These are phyloP conservation scores for Suillus subluteus DNA, from an alignment of 768 basidiomycete species.

Conservation along the genomic window DNA sequence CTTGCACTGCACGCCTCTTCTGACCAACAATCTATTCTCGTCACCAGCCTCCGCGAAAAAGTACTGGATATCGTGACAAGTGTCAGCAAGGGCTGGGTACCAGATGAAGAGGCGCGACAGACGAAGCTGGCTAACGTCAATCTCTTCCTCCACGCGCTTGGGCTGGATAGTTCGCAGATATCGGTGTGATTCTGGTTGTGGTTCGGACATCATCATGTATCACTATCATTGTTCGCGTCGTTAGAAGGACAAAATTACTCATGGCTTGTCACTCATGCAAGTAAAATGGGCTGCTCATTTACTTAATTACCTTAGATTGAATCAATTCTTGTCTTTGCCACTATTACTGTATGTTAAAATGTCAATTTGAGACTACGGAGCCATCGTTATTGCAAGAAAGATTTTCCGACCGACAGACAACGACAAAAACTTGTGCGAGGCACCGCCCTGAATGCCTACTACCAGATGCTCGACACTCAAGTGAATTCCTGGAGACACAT, in stretches of 20 bases:
- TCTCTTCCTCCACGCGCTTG: slow-evolving; percentile 82
- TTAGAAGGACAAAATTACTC: slow-evolving; percentile 11
- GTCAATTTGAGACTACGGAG: not conserved
- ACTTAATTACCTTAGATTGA: slow-evolving; percentile 1
- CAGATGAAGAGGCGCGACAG: slow-evolving; percentile 71
- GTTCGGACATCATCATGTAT: slow-evolving; percentile 1
- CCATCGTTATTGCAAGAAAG: not conserved
- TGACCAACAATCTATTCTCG: slow-evolving; percentile 89
- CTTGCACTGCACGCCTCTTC: slow-evolving; percentile 82
- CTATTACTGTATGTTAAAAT: not conserved
- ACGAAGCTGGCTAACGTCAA: slow-evolving; percentile 92
- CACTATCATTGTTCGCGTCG: not conserved
- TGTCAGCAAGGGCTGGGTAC: slow-evolving; percentile 74
- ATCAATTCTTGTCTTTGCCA: not conserved
- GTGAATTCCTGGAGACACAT: slow-evolving; percentile 19
- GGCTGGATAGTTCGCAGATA: slow-evolving; percentile 74
- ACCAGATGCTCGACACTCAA: not conserved
- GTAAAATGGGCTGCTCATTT: slow-evolving; percentile 1
- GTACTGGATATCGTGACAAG: slow-evolving; percentile 88
- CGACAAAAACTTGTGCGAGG: not conserved
- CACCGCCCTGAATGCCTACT: not conserved
- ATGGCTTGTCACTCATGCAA: not conserved
- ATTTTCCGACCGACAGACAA: not conserved
- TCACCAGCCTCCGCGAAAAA: slow-evolving; percentile 87
- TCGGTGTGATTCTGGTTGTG: slow-evolving; percentile 38